Base-by-base conservation (phyloP, 768 basidiomycete species). In the Trametes meyenii region DNA sequence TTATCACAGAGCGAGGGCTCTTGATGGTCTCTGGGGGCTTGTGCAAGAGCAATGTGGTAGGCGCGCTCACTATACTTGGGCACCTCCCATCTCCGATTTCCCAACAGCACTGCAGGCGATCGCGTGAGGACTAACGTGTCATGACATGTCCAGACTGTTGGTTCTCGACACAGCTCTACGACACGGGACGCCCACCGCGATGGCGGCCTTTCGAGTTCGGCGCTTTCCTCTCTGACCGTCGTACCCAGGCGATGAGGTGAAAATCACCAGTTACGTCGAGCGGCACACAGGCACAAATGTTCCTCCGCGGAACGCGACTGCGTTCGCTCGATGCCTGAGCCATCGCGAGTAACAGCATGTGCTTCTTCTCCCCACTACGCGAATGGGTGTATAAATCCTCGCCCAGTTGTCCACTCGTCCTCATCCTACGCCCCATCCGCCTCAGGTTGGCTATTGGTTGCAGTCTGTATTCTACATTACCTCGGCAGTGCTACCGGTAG, bases 381-480 rank as follows among this genome's bases (percentile, higher is more conserved):
- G 49, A 53, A 45, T 50, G 23, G 62, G 19, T 56, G 63, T 68
- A 66, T 68, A 68, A 62, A 68, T 64, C 55, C 60, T 55, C 54
- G 55, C 51, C 35, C 50, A 26, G 19, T 42, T 50, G 16, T 50
- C 44, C 60, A 38, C 45, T 53, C 53, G 24, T 39, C 44, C 49
- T 53, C 65, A 59, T 4, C 40, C 54, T 51, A 55, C 62, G 58
- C 59, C 60, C 54, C 55, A 39, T 42, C 54, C 60, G 26, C 44
- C 62, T 60, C 50, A 46, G 44, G 50, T 49, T 29, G 35, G 19
- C 21, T 39, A 13, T 23, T 52, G 49, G 60, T 26, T 44, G n/a
- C 50, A 33, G 19, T 38, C 35, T 26, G 24, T 21, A 14, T 13
- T 29, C 50, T 39, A 29, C 26, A 35, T 26, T 11, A 11, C 50